Evolutionary conservation across 768 basidiomycete species (phyloP).

Genomic region (Auricularia auricula-judae): DNA sequence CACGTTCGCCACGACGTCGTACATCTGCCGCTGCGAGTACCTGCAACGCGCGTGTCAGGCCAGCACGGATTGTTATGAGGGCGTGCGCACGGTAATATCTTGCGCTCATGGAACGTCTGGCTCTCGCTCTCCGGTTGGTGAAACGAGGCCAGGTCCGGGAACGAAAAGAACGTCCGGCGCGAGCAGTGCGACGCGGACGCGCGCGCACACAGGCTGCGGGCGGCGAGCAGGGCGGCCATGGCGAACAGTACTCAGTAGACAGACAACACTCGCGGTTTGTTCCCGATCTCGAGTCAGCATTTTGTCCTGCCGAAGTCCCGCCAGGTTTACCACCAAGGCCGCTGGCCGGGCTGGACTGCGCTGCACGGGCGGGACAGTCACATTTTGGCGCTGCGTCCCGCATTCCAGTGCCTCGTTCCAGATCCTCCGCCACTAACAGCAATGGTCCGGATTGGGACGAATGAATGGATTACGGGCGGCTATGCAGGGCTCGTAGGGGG

Average conservation of each 20-base stretch:
- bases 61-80: neutral
- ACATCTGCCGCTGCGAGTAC: slow-evolving; percentile 69
- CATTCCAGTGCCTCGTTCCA: no score
- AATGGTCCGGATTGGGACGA: no score
- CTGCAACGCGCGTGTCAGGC: slow-evolving; percentile 28
- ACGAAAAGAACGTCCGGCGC: slow-evolving; percentile 32
- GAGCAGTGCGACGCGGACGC: neutral
- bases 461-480: no score
- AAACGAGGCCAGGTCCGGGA: slow-evolving; percentile 39
- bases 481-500: no score
- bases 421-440: no score
- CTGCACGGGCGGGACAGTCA: no score
- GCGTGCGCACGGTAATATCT: slow-evolving; percentile 71
- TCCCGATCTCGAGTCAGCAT: neutral
- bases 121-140: slow-evolving; percentile 24
- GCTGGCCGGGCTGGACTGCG: no score
- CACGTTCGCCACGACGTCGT: slow-evolving; percentile 79
- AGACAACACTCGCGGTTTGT: neutral
- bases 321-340: neutral
- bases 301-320: neutral
- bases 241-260: neutral
- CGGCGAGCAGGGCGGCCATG: neutral
- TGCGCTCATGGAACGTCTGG: slow-evolving; percentile 71
- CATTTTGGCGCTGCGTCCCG: no score
- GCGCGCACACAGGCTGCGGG: neutral